A percentile compares a stretch with the other conserved stretches of the same genome.
phyloP scores from a whole-genome alignment of 1,284 basidiomycete species.

The Tilletia indica region DNA sequence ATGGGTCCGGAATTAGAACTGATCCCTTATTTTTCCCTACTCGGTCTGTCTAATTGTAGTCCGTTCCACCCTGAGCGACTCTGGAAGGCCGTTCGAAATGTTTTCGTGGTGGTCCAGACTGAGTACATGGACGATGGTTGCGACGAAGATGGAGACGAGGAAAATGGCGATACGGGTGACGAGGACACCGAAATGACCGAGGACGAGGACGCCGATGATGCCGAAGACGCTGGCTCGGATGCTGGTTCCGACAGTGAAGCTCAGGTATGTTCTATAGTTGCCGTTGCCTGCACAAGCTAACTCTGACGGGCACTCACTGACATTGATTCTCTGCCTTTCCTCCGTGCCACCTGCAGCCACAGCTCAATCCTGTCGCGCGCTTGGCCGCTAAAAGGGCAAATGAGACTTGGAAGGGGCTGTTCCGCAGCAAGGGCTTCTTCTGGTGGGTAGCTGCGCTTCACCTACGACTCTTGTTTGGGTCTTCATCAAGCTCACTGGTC shows the following conservation, averaged over 20 bases:
- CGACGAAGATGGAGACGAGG: slow-evolving; percentile 23
- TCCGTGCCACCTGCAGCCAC: slow-evolving; percentile 48
- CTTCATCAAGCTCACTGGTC: neutral
- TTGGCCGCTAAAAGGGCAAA: slow-evolving; percentile 56
- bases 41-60: slow-evolving; percentile 55
- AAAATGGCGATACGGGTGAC: slow-evolving; percentile 25
- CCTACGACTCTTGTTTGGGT: slow-evolving; percentile 26
- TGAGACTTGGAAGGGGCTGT: slow-evolving; percentile 55
- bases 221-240: slow-evolving; percentile 20
- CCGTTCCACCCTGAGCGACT: slow-evolving; percentile 60
- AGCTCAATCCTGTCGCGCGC: slow-evolving; percentile 58
- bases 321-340: neutral
- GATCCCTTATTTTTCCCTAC: slow-evolving; percentile 46
- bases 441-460: slow-evolving; percentile 56
- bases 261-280: slow-evolving; percentile 24
- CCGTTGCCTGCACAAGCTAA: neutral
- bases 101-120: slow-evolving; percentile 57
- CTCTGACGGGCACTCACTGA: slow-evolving; percentile 16
- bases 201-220: slow-evolving; percentile 12
- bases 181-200: slow-evolving; percentile 14
- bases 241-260: slow-evolving; percentile 23
- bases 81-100: slow-evolving; percentile 58
- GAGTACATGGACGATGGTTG: slow-evolving; percentile 55
- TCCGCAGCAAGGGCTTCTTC: slow-evolving; percentile 60
- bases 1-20: slow-evolving; percentile 40